Conservation (phyloP, 495 filamentous ascomycete species). For the Corynascus novoguineensis region DNA sequence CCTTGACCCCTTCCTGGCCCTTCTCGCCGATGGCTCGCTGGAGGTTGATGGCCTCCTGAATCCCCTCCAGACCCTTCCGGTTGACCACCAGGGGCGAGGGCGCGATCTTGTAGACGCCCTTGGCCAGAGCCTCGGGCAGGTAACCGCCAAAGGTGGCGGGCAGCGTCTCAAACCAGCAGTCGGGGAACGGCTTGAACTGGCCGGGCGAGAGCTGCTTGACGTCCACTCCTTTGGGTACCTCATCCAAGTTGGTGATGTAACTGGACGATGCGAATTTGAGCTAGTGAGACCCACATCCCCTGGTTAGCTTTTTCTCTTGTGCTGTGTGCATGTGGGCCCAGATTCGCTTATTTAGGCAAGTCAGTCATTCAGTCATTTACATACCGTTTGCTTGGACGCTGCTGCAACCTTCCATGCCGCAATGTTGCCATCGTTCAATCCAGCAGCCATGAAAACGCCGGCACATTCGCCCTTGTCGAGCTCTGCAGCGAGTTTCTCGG, state of each 20-base stretch:
- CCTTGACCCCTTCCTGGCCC: background rate
- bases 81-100: conserved; percentile 24
- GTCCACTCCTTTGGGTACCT: background rate
- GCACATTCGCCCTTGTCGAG: conserved; percentile 22
- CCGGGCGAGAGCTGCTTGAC: conserved; percentile 2
- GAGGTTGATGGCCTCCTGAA: conserved; percentile 26
- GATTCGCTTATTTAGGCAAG: too few relatives aligned
- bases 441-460: conserved; percentile 18
- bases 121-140: conserved; percentile 21
- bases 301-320: too few relatives aligned
- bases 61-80: conserved; percentile 26
- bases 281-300: background rate
- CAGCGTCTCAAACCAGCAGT: conserved; percentile 13
- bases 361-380: too few relatives aligned
- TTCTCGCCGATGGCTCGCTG: background rate
- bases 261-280: conserved; percentile 10
- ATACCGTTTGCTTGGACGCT: conserved; percentile 21
- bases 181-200: conserved; percentile 2
- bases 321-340: too few relatives aligned
- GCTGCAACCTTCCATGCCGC: conserved; percentile 17
- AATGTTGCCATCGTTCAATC: conserved; percentile 8
- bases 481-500: conserved; percentile 25
- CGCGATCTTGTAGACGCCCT: conserved; percentile 23
- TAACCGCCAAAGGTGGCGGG: conserved; percentile 19
- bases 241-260: conserved; percentile 5